phyloP scores from a whole-genome alignment of 768 basidiomycete genomes.

The Panus rudis region DNA sequence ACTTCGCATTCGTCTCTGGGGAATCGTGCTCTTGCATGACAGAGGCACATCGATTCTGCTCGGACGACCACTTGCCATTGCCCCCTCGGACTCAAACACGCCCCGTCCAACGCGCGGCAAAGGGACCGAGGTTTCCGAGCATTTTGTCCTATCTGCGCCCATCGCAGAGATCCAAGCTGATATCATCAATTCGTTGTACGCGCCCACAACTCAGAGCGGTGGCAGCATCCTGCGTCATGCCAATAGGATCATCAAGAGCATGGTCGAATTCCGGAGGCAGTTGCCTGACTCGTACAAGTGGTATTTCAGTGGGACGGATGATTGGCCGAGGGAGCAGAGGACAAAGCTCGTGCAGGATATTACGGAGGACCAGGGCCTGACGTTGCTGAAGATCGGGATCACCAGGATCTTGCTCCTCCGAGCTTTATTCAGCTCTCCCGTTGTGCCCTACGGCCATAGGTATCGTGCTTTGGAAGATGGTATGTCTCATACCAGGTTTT shows the following conservation, averaged over 20 bases:
- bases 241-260: constrained; percentile 70
- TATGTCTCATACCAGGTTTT: constrained; percentile 27
- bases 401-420: constrained; percentile 70
- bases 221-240: constrained; percentile 73
- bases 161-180: constrained; percentile 83
- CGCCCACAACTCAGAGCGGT: constrained; percentile 61
- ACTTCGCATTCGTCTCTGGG: constrained; percentile 78
- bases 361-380: constrained; percentile 75
- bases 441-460: constrained; percentile 56
- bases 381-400: constrained; percentile 78
- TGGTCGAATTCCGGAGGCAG: constrained; percentile 61
- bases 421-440: constrained; percentile 73
- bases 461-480: constrained; percentile 74
- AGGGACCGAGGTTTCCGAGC: constrained; percentile 61
- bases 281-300: constrained; percentile 66
- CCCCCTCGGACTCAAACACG: constrained; percentile 79
- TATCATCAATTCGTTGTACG: constrained; percentile 80
- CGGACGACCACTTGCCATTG: constrained; percentile 76
- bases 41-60: constrained; percentile 84
- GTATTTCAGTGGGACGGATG: constrained; percentile 75
- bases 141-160: constrained; percentile 70
- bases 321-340: constrained; percentile 63
- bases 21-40: constrained; percentile 79
- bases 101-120: constrained; percentile 55
- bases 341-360: constrained; percentile 64